Base-by-base conservation (phyloP, 2,329 filamentous ascomycete species). In the Trichoderma pleuroti region DNA sequence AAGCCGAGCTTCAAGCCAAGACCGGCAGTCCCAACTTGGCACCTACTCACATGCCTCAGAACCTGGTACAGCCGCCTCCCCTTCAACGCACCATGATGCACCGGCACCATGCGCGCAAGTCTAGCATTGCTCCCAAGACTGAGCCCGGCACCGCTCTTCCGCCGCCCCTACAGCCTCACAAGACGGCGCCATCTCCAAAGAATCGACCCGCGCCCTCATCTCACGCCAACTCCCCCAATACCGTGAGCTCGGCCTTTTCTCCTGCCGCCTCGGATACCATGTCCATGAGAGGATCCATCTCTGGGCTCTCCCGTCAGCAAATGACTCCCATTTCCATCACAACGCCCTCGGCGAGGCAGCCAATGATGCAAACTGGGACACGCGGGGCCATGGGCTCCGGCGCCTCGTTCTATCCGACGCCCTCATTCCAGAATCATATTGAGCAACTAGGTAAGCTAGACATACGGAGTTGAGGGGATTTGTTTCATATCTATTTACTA, bases 1-100 rank as follows among this genome's bases (percentile, higher is more conserved):
- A 98, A 83, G 93, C 94, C 73, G 96, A 98, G 83, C 87, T 99
- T 76, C 92, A 93, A 74, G 91, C 94, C 79, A 98, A 98, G 85
- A 94, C 93, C 61, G 93, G 92, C 76, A 97, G 92, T 82, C 93
- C 94, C 66, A 92, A 91, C 77, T 86, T 96, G 73, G 91, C 86
- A 72, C 90, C 87, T 76, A 93, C 88, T 75, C 86, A 89, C 80
- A 86, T 89, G 86, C 83, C 85, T 75, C 92, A 88, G 81, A 91
- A 85, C 80, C 86, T 89, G 77, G 90, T 92, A 70, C 91, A 92
- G 76, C 88, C 91, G 34, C 91, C 92, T 68, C 91, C 92, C 34
- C 90, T 95, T 74, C 93, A 94, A 77, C 90, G 92, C 75, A 91
- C 91, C 72, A 91, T 95, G 75, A 87, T 94, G 80, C 95, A 93